Conservation (phyloP, 2,329 filamentous ascomycete genomes). For the Hymenoscyphus repandus region DNA sequence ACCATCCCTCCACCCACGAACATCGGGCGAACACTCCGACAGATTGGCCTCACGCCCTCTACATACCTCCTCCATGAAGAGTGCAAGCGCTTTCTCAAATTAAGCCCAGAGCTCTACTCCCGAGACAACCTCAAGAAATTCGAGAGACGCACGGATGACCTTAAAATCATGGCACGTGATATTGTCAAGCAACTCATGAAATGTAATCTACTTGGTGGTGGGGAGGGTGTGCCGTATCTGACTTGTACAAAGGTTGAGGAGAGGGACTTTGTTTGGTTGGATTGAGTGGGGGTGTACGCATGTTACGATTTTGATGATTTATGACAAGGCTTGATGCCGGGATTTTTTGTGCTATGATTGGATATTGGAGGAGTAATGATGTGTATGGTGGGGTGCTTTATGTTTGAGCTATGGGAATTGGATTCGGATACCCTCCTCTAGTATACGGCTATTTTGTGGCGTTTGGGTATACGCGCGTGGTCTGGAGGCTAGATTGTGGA, state of each 20-base stretch:
- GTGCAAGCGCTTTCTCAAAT: conserved; percentile 83
- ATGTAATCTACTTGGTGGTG: conserved; percentile 76
- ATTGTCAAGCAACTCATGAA: conserved; percentile 81
- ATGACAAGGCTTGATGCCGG: not conserved
- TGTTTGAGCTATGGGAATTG: not conserved
- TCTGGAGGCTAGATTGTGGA: not conserved
- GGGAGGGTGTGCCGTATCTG: conserved; percentile 50
- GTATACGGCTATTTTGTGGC: not conserved
- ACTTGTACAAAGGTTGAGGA: conserved; percentile 60
- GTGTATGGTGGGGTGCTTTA: not conserved
- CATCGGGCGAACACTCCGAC: conserved; percentile 69
- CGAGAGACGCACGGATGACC: conserved; percentile 80
- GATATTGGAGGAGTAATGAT: not conserved
- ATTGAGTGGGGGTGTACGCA: not conserved
- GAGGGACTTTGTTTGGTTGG: conserved; percentile 55
- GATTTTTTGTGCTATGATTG: not conserved
- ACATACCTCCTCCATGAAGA: conserved; percentile 79
- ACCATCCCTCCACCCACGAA: conserved; percentile 46
- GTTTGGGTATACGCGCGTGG: not conserved
- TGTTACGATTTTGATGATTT: not conserved
- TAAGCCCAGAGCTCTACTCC: conserved; percentile 75
- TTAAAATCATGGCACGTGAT: conserved; percentile 79
- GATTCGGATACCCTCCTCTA: not conserved
- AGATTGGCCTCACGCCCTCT: conserved; percentile 58
- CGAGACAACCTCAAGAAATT: conserved; percentile 82